Evolutionary conservation across 805 yeast genomes (phyloP), one percentile per base, ranked within the genome.

Genomic region (Candida schatavii): DNA sequence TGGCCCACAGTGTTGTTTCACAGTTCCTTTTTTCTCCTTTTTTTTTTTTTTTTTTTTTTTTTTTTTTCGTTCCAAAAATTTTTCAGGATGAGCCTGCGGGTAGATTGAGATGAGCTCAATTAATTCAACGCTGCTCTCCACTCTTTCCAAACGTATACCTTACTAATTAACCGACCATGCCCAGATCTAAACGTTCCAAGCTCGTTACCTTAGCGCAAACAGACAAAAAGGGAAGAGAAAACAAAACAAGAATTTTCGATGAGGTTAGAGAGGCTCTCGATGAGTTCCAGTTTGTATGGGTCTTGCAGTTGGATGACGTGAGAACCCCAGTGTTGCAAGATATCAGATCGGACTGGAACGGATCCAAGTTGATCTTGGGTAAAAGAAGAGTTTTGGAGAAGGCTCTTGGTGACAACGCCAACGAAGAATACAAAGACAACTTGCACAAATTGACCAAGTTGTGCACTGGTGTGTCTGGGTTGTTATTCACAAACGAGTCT

Each of bases 171-270:
- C 27, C 27, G 11, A 23, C 27, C 44, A 91, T 91, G 99, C 97
- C 99, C 48, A 88, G 96, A 78, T 89, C 97, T 28, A 90, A 83
- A 64, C 91, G 98, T 79, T 85, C 97, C 52, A 93, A 88, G 81
- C 83, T 90, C 54, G 95, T 93, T 46, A 87, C 98, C 11, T 75
- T 93, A 54, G 93, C 99, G 29, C 91, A 91, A 61, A 91, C 98
- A 48, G 97, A 89, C 53, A 93, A 89, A 68, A 93, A 93, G 62
- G 97, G 97, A 39, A 82, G 83, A 51, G 97, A 88, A 55, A 89
- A 88, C 68, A 93, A 93, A 64, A 91, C 81, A 53, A 76, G 91
- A 56, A 81, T 91, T 52, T 93, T 89, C 52, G 97, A 90, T 57
- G 97, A 89, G 48, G 83, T 93, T 40, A 82, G 96, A 69, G 77